A percentile compares a stretch with the other conserved stretches of the same genome.
Evolutionary conservation across 495 filamentous ascomycete genomes (phyloP).

Genomic region (Penicillium crystallinum): DNA sequence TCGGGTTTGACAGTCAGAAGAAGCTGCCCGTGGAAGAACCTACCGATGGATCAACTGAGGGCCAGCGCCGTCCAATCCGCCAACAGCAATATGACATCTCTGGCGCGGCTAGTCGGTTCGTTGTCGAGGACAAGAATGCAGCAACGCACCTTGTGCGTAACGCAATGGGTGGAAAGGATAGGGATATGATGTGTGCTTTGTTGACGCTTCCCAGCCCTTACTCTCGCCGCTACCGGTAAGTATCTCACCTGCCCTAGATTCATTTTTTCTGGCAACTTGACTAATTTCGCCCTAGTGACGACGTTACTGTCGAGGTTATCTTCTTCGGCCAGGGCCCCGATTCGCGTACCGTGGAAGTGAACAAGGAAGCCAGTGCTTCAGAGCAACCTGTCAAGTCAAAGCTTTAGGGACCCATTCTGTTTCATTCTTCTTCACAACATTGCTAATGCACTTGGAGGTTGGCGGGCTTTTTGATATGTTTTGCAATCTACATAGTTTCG

Average conservation of each 20-base stretch:
- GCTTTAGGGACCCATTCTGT: conserved; percentile 32
- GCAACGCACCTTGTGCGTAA: conserved; percentile 95
- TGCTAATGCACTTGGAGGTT: not conserved
- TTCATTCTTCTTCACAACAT: not conserved
- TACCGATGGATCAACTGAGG: conserved; percentile 47
- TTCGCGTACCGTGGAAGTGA: conserved; percentile 70
- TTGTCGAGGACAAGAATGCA: conserved; percentile 92
- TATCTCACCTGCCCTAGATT: not conserved
- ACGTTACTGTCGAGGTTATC: conserved; percentile 96
- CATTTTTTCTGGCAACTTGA: not conserved
- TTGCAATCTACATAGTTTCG: not conserved
- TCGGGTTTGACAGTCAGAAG: conserved; percentile 38
- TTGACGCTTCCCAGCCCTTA: conserved; percentile 88
- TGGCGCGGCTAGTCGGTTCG: conserved; percentile 69
- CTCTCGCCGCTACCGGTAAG: conserved; percentile 81
- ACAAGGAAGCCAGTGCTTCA: conserved; percentile 76
- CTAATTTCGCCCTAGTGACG: conserved; percentile 57
- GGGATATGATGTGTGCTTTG: conserved; percentile 90
- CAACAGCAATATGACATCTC: conserved; percentile 76
- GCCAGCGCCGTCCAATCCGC: conserved; percentile 68
- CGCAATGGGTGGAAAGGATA: conserved; percentile 88
- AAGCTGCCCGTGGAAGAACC: conserved; percentile 49
- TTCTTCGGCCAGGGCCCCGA: conserved; percentile 86
- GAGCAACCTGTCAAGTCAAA: conserved; percentile 53
- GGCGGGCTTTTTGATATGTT: not conserved